phyloP scores from a whole-genome alignment of 768 basidiomycete species.

The Leucocoprinus sp. region DNA sequence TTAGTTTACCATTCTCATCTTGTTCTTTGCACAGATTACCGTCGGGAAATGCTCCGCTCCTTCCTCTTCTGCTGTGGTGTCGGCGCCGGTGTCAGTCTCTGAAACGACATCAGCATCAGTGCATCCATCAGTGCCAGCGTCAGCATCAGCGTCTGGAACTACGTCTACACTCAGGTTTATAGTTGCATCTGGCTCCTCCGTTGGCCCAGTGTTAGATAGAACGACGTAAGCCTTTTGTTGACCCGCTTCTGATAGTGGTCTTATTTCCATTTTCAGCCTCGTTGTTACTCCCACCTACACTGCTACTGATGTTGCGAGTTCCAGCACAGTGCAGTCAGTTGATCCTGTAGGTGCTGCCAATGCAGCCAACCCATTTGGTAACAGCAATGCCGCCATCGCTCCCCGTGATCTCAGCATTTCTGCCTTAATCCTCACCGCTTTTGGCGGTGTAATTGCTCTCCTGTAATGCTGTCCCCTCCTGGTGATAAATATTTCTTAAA shows the following conservation, averaged over 20 bases:
- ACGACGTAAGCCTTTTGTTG: conserved; percentile 7
- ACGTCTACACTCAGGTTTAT: not conserved
- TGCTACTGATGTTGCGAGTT: conserved; percentile 4
- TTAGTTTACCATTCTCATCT: conserved; percentile 7
- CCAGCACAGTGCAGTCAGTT: conserved; percentile 9
- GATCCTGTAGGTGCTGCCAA: conserved; percentile 38
- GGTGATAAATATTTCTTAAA: too few species aligned
- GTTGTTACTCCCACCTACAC: conserved; percentile 14
- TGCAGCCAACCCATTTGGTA: conserved; percentile 31
- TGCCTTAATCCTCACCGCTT: conserved; percentile 31
- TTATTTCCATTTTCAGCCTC: conserved; percentile 15
- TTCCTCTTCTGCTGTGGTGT: conserved; percentile 16
- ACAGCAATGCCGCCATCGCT: conserved; percentile 24
- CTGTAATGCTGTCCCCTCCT: too few species aligned
- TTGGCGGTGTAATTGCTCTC: conserved; percentile 30
- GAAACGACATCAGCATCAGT: not conserved
- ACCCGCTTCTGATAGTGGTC: conserved; percentile 13
- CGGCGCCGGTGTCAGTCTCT: conserved; percentile 16
- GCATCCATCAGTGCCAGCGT: conserved; percentile 9
- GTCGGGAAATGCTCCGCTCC: conserved; percentile 32
- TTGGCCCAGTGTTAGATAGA: conserved; percentile 11
- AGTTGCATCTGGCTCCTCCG: conserved; percentile 5
- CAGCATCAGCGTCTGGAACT: conserved; percentile 14
- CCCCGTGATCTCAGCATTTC: conserved; percentile 33
- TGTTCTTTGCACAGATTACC: conserved; percentile 28